Conservation (phyloP, 495 filamentous ascomycete genomes). For the Trichoderma erinaceum region DNA sequence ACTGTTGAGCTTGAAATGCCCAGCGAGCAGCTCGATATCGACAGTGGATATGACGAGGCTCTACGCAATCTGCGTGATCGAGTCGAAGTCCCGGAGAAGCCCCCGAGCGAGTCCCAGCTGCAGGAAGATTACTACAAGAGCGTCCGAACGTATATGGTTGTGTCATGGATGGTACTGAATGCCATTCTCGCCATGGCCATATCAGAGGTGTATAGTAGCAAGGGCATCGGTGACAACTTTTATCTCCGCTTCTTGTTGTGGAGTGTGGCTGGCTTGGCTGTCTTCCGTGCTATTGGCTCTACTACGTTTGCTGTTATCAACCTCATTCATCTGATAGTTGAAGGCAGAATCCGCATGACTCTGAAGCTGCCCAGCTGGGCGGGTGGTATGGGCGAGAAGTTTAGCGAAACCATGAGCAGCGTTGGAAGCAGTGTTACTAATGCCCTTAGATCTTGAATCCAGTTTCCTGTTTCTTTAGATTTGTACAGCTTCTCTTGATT, state of each 20-base stretch:
- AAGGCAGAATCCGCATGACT: slow-evolving; percentile 68
- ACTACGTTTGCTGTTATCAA: slow-evolving; percentile 77
- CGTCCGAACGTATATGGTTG: slow-evolving; percentile 97
- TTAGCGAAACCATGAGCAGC: slow-evolving; percentile 37
- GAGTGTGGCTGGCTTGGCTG: slow-evolving; percentile 78
- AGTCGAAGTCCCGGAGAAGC: slow-evolving; percentile 64
- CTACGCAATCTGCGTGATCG: slow-evolving; percentile 92
- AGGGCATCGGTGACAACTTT: slow-evolving; percentile 68
- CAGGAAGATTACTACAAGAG: slow-evolving; percentile 99
- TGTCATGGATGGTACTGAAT: slow-evolving; percentile 92
- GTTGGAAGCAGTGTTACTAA: slow-evolving; percentile 31
- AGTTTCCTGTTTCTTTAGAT: background rate
- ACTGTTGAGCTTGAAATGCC: slow-evolving; percentile 93
- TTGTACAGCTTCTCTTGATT: background rate
- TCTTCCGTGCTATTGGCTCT: slow-evolving; percentile 77
- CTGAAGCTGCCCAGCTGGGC: slow-evolving; percentile 46
- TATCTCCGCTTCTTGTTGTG: slow-evolving; percentile 93
- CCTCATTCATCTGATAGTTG: slow-evolving; percentile 74
- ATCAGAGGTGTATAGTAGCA: slow-evolving; percentile 71
- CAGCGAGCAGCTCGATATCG: slow-evolving; percentile 94
- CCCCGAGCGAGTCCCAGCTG: slow-evolving; percentile 66
- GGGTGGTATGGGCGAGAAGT: slow-evolving; percentile 35
- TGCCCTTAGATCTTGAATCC: slow-evolving; percentile 8
- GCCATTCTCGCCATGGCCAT: slow-evolving; percentile 90
- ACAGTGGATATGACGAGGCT: slow-evolving; percentile 94